phyloP scores from a whole-genome alignment of 306 rosid species.

The Hippophae gyantsensis region DNA sequence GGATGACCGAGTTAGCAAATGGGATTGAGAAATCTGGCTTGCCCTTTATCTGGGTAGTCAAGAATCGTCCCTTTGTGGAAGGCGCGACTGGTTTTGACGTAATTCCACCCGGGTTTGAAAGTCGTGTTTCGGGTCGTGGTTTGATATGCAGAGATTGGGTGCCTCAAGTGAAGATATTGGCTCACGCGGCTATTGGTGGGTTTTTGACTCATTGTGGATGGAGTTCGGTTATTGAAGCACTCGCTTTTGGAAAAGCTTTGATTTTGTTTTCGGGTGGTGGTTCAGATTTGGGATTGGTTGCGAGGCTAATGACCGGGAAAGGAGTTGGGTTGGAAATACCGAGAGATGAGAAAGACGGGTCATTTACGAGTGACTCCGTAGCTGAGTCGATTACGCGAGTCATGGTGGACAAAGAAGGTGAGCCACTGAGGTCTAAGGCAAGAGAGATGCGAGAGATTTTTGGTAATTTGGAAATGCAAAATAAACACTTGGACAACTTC shows the following conservation, averaged over 20 bases:
- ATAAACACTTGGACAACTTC: constrained; percentile 7
- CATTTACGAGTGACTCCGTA: constrained; percentile 14
- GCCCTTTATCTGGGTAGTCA: constrained; percentile 18
- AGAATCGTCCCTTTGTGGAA: neutral
- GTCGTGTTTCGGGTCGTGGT: constrained; percentile 5
- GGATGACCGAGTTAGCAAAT: constrained; percentile 14
- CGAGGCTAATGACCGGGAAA: neutral
- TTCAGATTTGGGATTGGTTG: constrained; percentile 13
- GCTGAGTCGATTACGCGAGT: constrained; percentile 5
- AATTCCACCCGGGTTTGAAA: constrained; percentile 8
- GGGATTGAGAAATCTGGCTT: constrained; percentile 23
- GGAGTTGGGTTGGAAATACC: constrained; percentile 15
- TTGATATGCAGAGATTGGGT: constrained; percentile 19
- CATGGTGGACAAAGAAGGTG: constrained; percentile 13
- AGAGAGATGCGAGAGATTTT: constrained; percentile 2
- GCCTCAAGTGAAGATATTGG: constrained; percentile 7
- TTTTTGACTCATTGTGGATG: constrained; percentile 25
- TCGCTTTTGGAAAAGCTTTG: constrained; percentile 9
- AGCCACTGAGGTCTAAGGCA: constrained; percentile 3
- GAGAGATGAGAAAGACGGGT: constrained; percentile 12
- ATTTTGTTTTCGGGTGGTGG: constrained; percentile 9
- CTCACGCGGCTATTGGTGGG: neutral
- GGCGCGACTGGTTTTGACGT: neutral
- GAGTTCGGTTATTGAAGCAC: constrained; percentile 16
- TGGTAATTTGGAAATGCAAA: constrained; percentile 2